Conservation (phyloP, 2,329 filamentous ascomycete genomes). For the Aspergillus fumigatus region DNA sequence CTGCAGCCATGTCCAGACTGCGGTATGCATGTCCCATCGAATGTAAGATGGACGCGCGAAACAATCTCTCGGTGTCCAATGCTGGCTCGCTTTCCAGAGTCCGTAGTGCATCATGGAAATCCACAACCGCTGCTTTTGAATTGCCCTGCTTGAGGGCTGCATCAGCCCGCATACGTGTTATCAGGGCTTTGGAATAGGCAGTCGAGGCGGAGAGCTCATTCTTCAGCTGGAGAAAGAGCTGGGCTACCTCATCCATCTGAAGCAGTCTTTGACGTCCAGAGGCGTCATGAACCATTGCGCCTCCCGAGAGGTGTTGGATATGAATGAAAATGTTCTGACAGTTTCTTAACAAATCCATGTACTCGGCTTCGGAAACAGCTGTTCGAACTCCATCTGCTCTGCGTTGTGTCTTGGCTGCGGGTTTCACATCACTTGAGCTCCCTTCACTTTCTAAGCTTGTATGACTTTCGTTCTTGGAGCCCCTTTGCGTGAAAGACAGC, state of each 20-base stretch:
- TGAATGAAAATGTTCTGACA: slow-evolving; percentile 23
- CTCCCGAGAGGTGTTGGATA: slow-evolving; percentile 21
- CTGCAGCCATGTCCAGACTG: slow-evolving; percentile 18
- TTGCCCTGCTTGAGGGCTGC: slow-evolving; percentile 19
- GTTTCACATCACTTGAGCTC: slow-evolving; percentile 6
- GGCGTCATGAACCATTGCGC: slow-evolving; percentile 24
- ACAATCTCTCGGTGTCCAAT: slow-evolving; percentile 21
- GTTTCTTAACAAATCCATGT: slow-evolving; percentile 12
- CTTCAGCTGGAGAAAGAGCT: slow-evolving; percentile 26
- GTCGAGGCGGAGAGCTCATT: slow-evolving; percentile 18
- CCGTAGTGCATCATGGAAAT: slow-evolving; percentile 22
- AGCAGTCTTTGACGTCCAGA: slow-evolving; percentile 28
- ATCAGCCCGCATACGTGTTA: slow-evolving; percentile 20
- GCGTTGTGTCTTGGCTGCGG: not conserved
- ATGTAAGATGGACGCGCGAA: slow-evolving; percentile 23
- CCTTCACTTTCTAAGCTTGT: slow-evolving; percentile 12
- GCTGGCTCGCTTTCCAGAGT: slow-evolving; percentile 19
- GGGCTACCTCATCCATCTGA: slow-evolving; percentile 26
- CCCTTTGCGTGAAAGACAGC: slow-evolving; percentile 25
- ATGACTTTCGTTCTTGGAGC: slow-evolving; percentile 12
- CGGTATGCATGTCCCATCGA: slow-evolving; percentile 23
- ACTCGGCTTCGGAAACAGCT: slow-evolving; percentile 14
- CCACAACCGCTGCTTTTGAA: slow-evolving; percentile 16
- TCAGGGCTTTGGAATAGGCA: slow-evolving; percentile 17
- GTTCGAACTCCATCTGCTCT: slow-evolving; percentile 6